phyloP scores from a whole-genome alignment of 306 rosid species.

The Cajanus cajan region DNA sequence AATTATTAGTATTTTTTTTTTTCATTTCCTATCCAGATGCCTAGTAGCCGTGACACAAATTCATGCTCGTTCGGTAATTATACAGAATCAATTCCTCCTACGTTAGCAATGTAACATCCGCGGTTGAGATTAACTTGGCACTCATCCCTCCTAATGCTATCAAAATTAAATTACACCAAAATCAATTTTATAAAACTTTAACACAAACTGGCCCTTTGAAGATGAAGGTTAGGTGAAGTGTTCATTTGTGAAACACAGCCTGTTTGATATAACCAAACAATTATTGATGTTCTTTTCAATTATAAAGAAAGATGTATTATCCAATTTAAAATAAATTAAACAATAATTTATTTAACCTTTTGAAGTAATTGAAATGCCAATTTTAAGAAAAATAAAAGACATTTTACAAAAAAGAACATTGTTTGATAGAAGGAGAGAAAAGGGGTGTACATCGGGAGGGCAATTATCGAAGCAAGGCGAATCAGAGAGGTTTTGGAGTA shows the following conservation, averaged over 20 bases:
- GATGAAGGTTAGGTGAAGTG: neutral
- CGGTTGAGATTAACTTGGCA: neutral
- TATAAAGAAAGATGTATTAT: neutral
- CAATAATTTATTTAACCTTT: no score
- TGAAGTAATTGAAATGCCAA: neutral
- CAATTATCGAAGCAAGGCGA: constrained; percentile 67
- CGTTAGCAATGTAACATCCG: neutral
- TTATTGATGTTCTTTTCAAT: neutral
- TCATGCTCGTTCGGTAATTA: neutral
- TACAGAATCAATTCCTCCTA: neutral
- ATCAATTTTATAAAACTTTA: neutral
- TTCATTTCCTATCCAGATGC: neutral
- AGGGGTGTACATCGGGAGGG: constrained; percentile 70
- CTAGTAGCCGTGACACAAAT: neutral
- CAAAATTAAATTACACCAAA: neutral
- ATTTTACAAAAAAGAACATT: neutral
- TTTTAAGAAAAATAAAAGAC: neutral
- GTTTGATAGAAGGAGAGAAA: neutral
- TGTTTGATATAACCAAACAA: neutral
- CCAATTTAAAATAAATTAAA: neutral
- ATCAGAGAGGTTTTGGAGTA: constrained; percentile 65
- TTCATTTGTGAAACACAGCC: neutral
- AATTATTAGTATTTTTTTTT: neutral
- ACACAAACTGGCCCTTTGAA: neutral
- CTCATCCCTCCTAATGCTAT: neutral